Conservation (phyloP, 768 basidiomycete species). For the Termitomyces sp. region DNA sequence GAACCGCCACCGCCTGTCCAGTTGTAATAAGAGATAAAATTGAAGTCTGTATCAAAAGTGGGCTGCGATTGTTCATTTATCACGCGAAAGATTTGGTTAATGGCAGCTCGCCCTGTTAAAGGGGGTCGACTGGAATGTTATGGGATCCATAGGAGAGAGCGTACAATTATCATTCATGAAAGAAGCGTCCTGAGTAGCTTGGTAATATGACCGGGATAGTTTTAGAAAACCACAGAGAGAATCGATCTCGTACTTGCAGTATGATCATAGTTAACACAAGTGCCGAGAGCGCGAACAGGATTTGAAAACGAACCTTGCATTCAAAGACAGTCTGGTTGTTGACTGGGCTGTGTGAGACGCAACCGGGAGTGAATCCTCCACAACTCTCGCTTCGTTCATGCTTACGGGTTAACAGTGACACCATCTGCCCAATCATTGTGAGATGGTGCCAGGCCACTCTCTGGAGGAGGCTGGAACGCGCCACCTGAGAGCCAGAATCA, state of each 20-base stretch:
- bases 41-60: constrained; percentile 66
- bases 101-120: constrained; percentile 56
- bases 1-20: constrained; percentile 74
- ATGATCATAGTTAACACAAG: neutral
- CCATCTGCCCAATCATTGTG: constrained; percentile 67
- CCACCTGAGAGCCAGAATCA: constrained; percentile 36
- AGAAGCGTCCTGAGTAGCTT: constrained; percentile 65
- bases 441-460: constrained; percentile 61
- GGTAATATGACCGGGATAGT: constrained; percentile 68
- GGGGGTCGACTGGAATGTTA: constrained; percentile 2
- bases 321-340: constrained; percentile 72
- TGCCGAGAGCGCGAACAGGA: neutral
- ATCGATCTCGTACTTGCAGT: constrained; percentile 75
- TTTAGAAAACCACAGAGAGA: constrained; percentile 79
- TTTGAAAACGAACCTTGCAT: constrained; percentile 56
- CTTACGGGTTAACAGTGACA: constrained; percentile 74
- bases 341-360: constrained; percentile 46
- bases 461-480: constrained; percentile 76
- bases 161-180: constrained; percentile 70
- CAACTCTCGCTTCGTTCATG: neutral
- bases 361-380: neutral
- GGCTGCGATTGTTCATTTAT: constrained; percentile 74
- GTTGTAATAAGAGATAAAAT: constrained; percentile 75
- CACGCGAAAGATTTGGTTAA: constrained; percentile 71
- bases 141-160: constrained; percentile 12